These are phyloP conservation scores for Penstemon davidsonii DNA, from an alignment of 257 asterid species.

Conservation along the genomic window DNA sequence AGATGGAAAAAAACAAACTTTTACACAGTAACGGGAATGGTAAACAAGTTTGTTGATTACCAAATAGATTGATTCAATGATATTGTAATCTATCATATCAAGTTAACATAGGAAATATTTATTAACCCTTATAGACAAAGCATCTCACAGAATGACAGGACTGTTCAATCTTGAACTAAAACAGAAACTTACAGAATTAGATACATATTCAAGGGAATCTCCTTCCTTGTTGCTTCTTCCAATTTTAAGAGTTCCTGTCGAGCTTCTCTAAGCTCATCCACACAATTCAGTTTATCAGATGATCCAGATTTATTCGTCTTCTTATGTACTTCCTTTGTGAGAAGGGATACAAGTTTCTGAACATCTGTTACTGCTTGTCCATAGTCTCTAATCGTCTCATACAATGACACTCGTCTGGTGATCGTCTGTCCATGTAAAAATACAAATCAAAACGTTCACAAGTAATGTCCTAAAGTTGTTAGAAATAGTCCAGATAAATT, in stretches of 20 bases:
- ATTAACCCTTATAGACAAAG: constrained; percentile 3
- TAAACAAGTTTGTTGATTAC: neutral
- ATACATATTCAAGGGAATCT: constrained; percentile 79
- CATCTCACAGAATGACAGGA: neutral
- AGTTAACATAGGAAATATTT: neutral
- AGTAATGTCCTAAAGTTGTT: neutral
- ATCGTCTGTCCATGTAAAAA: constrained; percentile 57
- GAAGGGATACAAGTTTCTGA: constrained; percentile 65
- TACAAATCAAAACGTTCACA: neutral
- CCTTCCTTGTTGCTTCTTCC: constrained; percentile 81
- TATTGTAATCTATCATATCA: neutral
- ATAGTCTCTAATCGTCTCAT: constrained; percentile 88
- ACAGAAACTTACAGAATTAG: constrained; percentile 81
- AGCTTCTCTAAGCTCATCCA: constrained; percentile 72
- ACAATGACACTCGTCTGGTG: constrained; percentile 75
- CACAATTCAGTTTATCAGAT: constrained; percentile 51
- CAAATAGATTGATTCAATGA: neutral
- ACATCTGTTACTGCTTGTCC: constrained; percentile 85
- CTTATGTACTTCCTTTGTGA: constrained; percentile 59
- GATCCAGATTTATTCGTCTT: constrained; percentile 46
- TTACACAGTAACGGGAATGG: too few relatives aligned
- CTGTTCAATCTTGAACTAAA: neutral
- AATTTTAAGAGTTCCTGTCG: constrained; percentile 60
- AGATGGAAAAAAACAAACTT: too few relatives aligned
- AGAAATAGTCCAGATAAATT: constrained; percentile 10